phyloP scores from a whole-genome alignment of 2,329 filamentous ascomycete species.

The Hypoxylon sp. region DNA sequence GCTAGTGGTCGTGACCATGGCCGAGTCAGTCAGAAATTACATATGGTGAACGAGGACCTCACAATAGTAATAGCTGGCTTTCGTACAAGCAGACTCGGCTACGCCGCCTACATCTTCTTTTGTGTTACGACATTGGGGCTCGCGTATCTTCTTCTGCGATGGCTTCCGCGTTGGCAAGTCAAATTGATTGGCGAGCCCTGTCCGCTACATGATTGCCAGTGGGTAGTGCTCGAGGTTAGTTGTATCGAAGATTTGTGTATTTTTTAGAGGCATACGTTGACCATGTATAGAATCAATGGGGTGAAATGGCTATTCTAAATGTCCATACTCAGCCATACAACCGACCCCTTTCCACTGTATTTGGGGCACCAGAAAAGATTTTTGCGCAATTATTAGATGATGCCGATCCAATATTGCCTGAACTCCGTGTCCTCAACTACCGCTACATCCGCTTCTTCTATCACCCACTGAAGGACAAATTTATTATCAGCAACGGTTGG shows the following conservation, averaged over 20 bases:
- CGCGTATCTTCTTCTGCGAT: constrained; percentile 86
- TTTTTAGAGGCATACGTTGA: constrained; percentile 22
- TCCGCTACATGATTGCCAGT: constrained; percentile 80
- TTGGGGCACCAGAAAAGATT: constrained; percentile 75
- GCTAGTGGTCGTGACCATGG: constrained; percentile 72
- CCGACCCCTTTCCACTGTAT: constrained; percentile 71
- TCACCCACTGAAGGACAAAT: constrained; percentile 89
- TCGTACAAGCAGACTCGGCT: constrained; percentile 79
- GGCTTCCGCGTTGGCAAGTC: constrained; percentile 91
- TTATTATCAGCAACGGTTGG: constrained; percentile 88
- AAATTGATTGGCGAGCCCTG: constrained; percentile 77
- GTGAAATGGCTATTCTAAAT: constrained; percentile 84
- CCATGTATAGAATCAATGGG: constrained; percentile 84
- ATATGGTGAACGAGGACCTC: constrained; percentile 92
- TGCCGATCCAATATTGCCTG: constrained; percentile 80
- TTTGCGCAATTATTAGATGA: constrained; percentile 70
- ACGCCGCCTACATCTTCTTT: constrained; percentile 74
- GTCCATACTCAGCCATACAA: constrained; percentile 69
- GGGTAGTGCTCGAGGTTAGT: constrained; percentile 89
- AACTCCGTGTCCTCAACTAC: constrained; percentile 86
- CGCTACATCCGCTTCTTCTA: constrained; percentile 95
- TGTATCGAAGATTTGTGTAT: neutral
- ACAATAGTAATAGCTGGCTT: constrained; percentile 96
- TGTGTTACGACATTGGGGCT: constrained; percentile 81
- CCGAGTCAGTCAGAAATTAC: constrained; percentile 87